phyloP scores from a whole-genome alignment of 2,329 filamentous ascomycete genomes.

The Trematosphaeria pertusa region DNA sequence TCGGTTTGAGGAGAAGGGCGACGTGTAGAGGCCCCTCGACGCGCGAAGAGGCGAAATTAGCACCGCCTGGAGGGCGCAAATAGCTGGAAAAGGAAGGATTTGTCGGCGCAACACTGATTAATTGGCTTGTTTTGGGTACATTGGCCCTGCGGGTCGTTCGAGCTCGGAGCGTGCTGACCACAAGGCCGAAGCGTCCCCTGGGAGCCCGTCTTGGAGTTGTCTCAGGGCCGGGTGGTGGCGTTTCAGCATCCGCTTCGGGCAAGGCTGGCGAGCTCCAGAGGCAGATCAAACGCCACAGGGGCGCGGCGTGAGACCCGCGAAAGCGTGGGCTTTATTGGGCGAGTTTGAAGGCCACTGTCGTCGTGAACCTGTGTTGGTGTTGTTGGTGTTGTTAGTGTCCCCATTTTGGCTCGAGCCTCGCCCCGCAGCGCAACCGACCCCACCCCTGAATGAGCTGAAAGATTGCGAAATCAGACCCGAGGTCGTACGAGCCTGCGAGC shows the following conservation, averaged over 20 bases:
- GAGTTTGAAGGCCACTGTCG: neutral
- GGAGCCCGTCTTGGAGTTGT: conserved; percentile 42
- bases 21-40: conserved; percentile 24
- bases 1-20: conserved; percentile 43
- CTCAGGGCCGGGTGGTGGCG: conserved; percentile 38
- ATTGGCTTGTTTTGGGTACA: conserved; percentile 26
- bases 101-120: conserved; percentile 20
- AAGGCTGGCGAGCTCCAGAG: conserved; percentile 18
- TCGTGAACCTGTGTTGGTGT: conserved; percentile 3
- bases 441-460: neutral
- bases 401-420: too few relatives aligned
- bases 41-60: conserved; percentile 36
- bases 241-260: conserved; percentile 43
- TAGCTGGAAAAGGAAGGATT: conserved; percentile 25
- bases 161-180: conserved; percentile 23
- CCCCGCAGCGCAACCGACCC: too few relatives aligned
- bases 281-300: conserved; percentile 37
- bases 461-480: neutral
- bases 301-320: conserved; percentile 29
- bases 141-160: conserved; percentile 4
- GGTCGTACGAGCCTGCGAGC: conserved; percentile 1
- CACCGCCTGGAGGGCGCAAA: conserved; percentile 13
- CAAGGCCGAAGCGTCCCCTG: conserved; percentile 31
- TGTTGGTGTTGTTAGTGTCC: conserved; percentile 9
- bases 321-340: conserved; percentile 21